phyloP scores from a whole-genome alignment of 352 stramenopile species.

The Pythium chondricola region DNA sequence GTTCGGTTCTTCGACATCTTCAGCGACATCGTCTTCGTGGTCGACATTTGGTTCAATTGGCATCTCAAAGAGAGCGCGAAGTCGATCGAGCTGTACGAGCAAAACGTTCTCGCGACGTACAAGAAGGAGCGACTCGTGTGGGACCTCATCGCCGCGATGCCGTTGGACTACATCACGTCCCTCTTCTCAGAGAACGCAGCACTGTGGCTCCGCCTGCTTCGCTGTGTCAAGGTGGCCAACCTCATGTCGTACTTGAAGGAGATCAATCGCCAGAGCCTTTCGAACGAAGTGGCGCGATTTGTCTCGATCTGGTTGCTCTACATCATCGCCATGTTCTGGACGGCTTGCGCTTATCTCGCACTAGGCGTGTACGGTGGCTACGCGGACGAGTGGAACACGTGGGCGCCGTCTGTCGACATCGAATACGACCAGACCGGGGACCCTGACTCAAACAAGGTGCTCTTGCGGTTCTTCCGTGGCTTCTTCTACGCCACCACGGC shows the following conservation, averaged over 20 bases:
- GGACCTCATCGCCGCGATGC: constrained; percentile 36
- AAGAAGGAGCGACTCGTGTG: constrained; percentile 33
- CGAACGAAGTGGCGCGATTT: constrained; percentile 20
- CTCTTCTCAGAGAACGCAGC: constrained; percentile 3
- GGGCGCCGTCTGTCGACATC: constrained; percentile 9
- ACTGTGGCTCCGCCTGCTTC: constrained; percentile 36
- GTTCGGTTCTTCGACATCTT: constrained; percentile 30
- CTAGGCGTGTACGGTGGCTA: constrained; percentile 9
- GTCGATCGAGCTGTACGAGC: constrained; percentile 51
- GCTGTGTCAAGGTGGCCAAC: constrained; percentile 52
- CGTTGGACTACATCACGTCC: constrained; percentile 33
- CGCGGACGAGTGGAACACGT: constrained; percentile 15
- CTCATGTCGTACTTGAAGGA: constrained; percentile 35
- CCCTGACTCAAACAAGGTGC: constrained; percentile 7
- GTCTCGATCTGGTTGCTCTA: constrained; percentile 20
- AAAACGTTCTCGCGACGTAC: constrained; percentile 34
- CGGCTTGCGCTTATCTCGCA: constrained; percentile 18
- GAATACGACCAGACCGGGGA: constrained; percentile 7
- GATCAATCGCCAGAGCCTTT: constrained; percentile 17
- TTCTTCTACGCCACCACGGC: constrained; percentile 49
- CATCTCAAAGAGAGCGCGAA: constrained; percentile 31
- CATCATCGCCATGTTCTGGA: constrained; percentile 20
- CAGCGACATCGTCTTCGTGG: constrained; percentile 29
- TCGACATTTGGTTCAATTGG: constrained; percentile 57
- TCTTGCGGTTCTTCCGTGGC: constrained; percentile 34